Base-by-base conservation (phyloP, 148 eudicot species). In the Arctostaphylos glauca region DNA sequence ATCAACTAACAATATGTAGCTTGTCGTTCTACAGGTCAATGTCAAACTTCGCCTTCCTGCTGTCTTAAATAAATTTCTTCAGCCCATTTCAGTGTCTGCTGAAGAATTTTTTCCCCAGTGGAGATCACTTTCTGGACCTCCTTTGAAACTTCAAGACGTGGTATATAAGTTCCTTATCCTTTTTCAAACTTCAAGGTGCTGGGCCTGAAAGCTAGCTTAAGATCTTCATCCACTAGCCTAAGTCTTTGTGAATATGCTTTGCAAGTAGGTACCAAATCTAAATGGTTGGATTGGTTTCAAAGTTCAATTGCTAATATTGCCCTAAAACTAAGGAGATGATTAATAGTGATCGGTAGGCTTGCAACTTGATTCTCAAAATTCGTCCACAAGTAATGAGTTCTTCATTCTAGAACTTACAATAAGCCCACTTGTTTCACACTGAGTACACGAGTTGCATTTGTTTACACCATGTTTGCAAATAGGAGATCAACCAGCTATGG, bases 71-170 rank as follows among this genome's bases (percentile, higher is more conserved):
- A 96, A 96, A 85, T 96, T 96, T 86, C 54, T 96, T 86, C 98
- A 93, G 89, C 97, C 97, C 53, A 90, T 93, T 77, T 72, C 92
- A 71, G 89, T 96, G 76, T 92, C 99, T 67, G 88, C 91, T 4
- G 99, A 96, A 85, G 98, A 96, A 83, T 96, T 96, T 88, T 96
- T 96, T 84, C 94, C 95, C 66, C 97, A 94, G 68, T 96, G 99
- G 99, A 89, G 97, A 91, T 91, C 98, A 67, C 98, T 96, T 70
- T 89, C 99, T 83, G 99, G 98, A 86, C 94, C 99, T 75, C 99
- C 98, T 82, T 87, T 96, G 84, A 96, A 96, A 88, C 95, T 96
- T 81, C 99, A 96, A 87, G 99, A 94, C 90, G 98, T 96, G 92
- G 99, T 96, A 79, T 78, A 84, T 58, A 84, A 12, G 25, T 43